Conservation (phyloP, 2,329 filamentous ascomycete species). For the Penicillium hesseltinei region DNA sequence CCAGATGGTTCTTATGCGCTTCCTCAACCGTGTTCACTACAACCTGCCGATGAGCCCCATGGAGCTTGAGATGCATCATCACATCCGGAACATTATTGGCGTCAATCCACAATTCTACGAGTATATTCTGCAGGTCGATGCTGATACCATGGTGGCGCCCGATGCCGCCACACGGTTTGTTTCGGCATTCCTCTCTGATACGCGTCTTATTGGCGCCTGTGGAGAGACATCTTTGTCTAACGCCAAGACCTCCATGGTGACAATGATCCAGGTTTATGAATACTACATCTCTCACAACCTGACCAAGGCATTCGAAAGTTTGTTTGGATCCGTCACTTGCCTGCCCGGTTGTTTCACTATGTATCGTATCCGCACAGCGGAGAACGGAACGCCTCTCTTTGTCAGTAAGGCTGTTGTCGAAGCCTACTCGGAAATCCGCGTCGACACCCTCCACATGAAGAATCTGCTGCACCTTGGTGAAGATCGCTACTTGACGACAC, state of each 20-base stretch:
- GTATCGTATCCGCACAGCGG: slow-evolving; percentile 93
- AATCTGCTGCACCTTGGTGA: slow-evolving; percentile 95
- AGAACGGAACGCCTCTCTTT: slow-evolving; percentile 93
- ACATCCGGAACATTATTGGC: slow-evolving; percentile 97
- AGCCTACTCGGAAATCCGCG: slow-evolving; percentile 84
- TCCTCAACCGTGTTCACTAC: slow-evolving; percentile 98
- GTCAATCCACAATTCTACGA: slow-evolving; percentile 99
- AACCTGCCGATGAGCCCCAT: slow-evolving; percentile 93
- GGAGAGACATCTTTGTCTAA: slow-evolving; percentile 94
- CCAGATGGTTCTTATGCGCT: slow-evolving; percentile 97
- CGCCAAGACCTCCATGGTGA: slow-evolving; percentile 87
- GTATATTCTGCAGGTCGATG: slow-evolving; percentile 93
- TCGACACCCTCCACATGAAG: slow-evolving; percentile 98
- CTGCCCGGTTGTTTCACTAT: slow-evolving; percentile 98
- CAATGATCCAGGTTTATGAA: slow-evolving; percentile 99
- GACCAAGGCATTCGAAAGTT: slow-evolving; percentile 92
- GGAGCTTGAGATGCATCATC: slow-evolving; percentile 97
- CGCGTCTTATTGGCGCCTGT: slow-evolving; percentile 87
- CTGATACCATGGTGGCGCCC: slow-evolving; percentile 87
- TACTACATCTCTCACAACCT: slow-evolving; percentile 99
- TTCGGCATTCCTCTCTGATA: slow-evolving; percentile 85
- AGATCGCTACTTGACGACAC: slow-evolving; percentile 93
- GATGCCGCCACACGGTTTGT: slow-evolving; percentile 93
- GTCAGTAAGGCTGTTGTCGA: slow-evolving; percentile 91
- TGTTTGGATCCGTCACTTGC: slow-evolving; percentile 97